These are phyloP conservation scores for Fusarium humuli DNA, from an alignment of 2,329 filamentous ascomycete genomes.

Conservation along the genomic window DNA sequence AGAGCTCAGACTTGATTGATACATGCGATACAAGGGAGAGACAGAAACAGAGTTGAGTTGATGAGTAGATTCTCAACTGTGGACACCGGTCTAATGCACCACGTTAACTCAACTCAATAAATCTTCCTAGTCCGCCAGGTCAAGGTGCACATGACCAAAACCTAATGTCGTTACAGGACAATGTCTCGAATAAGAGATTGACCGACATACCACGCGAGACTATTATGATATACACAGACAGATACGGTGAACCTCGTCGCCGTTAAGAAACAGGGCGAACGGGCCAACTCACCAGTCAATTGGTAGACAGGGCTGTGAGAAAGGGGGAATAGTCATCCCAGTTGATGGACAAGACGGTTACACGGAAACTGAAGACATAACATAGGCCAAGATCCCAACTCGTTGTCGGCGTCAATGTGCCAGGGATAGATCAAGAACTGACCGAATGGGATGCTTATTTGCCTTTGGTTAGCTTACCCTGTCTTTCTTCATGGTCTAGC, in stretches of 20 bases:
- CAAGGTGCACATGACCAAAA: constrained; percentile 31
- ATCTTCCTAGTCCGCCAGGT: constrained; percentile 22
- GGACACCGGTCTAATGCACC: constrained; percentile 33
- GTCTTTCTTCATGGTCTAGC: constrained; percentile 16
- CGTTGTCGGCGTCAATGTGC: constrained; percentile 23
- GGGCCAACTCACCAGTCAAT: constrained; percentile 36
- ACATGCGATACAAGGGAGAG: constrained; percentile 34
- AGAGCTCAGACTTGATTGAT: constrained; percentile 22
- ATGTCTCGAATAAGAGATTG: constrained; percentile 36
- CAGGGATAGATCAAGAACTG: constrained; percentile 21
- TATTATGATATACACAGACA: constrained; percentile 37
- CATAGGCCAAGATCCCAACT: constrained; percentile 24
- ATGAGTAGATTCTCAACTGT: constrained; percentile 9
- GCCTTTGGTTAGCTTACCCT: constrained; percentile 27
- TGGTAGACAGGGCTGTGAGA: constrained; percentile 35
- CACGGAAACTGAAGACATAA: constrained; percentile 16
- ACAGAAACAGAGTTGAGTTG: neutral
- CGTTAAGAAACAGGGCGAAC: constrained; percentile 38
- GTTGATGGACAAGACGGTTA: constrained; percentile 31
- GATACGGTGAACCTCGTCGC: constrained; percentile 28
- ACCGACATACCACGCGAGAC: constrained; percentile 37
- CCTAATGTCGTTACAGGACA: constrained; percentile 33
- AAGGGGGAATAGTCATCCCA: constrained; percentile 32
- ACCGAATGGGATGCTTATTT: constrained; percentile 14
- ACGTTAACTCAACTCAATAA: constrained; percentile 32